A percentile compares a stretch with the other conserved stretches of the same genome.
These are phyloP conservation scores for Trichothecium sympodiale DNA, from an alignment of 2,329 filamentous ascomycete genomes.

Conservation along the genomic window DNA sequence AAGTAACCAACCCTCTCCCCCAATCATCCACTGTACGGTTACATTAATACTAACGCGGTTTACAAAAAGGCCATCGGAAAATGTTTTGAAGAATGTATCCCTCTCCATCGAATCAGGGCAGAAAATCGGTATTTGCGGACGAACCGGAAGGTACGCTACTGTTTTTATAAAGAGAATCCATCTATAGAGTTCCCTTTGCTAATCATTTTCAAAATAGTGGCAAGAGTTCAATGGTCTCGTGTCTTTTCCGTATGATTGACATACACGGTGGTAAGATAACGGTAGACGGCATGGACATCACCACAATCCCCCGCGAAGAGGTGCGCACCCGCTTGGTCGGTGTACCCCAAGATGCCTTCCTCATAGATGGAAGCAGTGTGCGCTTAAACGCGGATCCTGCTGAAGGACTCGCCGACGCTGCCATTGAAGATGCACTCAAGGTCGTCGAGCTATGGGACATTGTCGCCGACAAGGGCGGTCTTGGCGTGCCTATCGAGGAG, in stretches of 20 bases:
- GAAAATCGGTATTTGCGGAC: conserved; percentile 12
- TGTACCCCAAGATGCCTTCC: conserved; percentile 39
- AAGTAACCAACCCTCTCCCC: conserved; percentile 3
- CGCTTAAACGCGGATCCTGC: conserved; percentile 36
- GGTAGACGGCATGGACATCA: conserved; percentile 30
- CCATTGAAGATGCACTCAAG: conserved; percentile 29
- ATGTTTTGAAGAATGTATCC: conserved; percentile 1
- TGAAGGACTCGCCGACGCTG: conserved; percentile 21
- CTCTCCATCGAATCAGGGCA: conserved; percentile 10
- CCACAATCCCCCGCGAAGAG: conserved; percentile 12
- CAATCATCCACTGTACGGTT: neutral
- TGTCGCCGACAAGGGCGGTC: conserved; percentile 23
- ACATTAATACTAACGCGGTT: neutral
- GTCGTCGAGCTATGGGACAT: conserved; percentile 32
- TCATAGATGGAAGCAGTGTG: conserved; percentile 31
- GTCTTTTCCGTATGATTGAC: conserved; percentile 31
- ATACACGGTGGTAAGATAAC: conserved; percentile 27
- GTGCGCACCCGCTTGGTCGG: conserved; percentile 23
- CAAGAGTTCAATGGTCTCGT: conserved; percentile 26
- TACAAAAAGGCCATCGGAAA: neutral
- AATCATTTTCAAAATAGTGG: conserved; percentile 20
- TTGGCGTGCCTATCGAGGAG: conserved; percentile 20
- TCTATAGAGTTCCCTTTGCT: neutral
- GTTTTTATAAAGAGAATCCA: too few species aligned
- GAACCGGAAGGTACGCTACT: conserved; percentile 11